Conservation (phyloP, 2,329 filamentous ascomycete genomes). For the Rasamsonia emersonii region DNA sequence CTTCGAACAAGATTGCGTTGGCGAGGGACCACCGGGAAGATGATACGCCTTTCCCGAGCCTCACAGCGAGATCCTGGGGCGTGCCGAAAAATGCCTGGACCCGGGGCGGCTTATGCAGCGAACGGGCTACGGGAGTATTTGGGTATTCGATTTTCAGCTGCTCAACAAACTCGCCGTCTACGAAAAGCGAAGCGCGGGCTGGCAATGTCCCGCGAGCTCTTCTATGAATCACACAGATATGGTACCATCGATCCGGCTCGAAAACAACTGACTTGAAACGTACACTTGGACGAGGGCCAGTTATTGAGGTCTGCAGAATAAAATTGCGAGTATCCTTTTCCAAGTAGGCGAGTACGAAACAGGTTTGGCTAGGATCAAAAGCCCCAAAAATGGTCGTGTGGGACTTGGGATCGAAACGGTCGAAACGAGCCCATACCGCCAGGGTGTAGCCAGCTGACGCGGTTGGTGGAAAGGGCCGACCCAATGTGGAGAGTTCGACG, state of each 20-base stretch:
- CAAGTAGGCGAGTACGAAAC: constrained; percentile 87
- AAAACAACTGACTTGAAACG: constrained; percentile 82
- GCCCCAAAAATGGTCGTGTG: constrained; percentile 96
- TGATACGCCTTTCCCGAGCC: constrained; percentile 63
- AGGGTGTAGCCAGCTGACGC: constrained; percentile 80
- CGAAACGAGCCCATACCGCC: constrained; percentile 78
- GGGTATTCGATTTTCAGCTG: constrained; percentile 87
- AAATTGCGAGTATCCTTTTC: constrained; percentile 91
- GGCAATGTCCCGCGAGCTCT: constrained; percentile 64
- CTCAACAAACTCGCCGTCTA: constrained; percentile 90
- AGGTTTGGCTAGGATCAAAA: constrained; percentile 84
- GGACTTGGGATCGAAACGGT: constrained; percentile 71
- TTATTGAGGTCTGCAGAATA: constrained; percentile 91
- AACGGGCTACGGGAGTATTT: constrained; percentile 57
- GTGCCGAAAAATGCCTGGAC: constrained; percentile 93
- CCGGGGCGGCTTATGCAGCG: constrained; percentile 42
- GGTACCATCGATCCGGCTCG: constrained; percentile 75
- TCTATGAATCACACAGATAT: constrained; percentile 80
- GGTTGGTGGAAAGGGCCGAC: constrained; percentile 73
- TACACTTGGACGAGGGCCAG: constrained; percentile 76
- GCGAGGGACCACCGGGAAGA: constrained; percentile 81
- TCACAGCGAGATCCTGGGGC: constrained; percentile 73
- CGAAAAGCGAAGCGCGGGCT: constrained; percentile 77
- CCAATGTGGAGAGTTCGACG: constrained; percentile 79
- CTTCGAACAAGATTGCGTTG: constrained; percentile 80